These are phyloP conservation scores for Singerocomus rubriflavus DNA, from an alignment of 1,284 basidiomycete species.

Conservation along the genomic window DNA sequence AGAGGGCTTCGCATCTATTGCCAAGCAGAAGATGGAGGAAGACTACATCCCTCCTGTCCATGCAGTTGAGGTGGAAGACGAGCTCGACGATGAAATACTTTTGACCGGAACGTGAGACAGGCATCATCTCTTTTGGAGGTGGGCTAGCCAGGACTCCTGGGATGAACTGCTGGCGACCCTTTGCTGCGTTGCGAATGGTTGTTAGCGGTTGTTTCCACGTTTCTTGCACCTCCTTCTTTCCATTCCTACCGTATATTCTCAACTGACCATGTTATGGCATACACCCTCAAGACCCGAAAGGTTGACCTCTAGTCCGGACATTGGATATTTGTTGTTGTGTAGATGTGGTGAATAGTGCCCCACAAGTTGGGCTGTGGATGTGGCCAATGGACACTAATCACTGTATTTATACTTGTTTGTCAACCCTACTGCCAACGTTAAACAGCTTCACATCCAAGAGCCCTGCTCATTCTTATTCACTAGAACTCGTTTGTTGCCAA, in stretches of 20 bases:
- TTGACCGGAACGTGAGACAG: conserved; percentile 11
- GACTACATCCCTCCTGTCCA: conserved; percentile 16
- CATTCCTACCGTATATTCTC: conserved; percentile 9
- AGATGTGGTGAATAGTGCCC: neutral
- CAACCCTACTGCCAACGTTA: conserved; percentile 13
- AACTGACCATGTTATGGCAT: conserved; percentile 9
- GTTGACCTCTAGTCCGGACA: neutral
- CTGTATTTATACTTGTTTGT: no score
- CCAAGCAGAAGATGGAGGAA: conserved; percentile 31
- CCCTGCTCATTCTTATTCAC: neutral
- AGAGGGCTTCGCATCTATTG: conserved; percentile 33
- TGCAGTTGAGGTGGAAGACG: conserved; percentile 21
- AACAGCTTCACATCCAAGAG: conserved; percentile 10
- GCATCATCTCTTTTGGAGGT: conserved; percentile 8
- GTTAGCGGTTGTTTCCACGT: conserved; percentile 34
- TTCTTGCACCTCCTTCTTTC: conserved; percentile 45
- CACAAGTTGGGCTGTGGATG: neutral
- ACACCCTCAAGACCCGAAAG: neutral
- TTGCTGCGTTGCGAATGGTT: conserved; percentile 32
- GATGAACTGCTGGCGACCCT: conserved; percentile 36
- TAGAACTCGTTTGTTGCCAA: conserved; percentile 2
- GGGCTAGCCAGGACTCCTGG: conserved; percentile 23
- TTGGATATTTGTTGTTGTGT: neutral
- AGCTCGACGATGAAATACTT: conserved; percentile 19
- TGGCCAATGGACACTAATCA: no score